These are phyloP conservation scores for Spergularia bocconei DNA, from an alignment of 148 eudicot genomes.

Conservation along the genomic window DNA sequence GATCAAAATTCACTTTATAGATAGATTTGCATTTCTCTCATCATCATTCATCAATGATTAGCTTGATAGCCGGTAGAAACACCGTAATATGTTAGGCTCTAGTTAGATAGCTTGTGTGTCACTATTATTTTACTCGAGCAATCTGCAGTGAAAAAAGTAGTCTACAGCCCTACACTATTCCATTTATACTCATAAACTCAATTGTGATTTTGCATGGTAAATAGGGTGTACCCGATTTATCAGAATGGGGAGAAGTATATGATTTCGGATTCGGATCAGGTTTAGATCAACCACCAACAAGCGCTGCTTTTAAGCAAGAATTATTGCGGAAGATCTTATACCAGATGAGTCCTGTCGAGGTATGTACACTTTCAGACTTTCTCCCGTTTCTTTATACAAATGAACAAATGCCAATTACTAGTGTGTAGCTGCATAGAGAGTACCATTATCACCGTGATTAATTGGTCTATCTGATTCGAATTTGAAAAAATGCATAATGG, in stretches of 20 bases:
- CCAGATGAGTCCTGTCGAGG: conserved; percentile 68
- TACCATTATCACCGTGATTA: too few species aligned
- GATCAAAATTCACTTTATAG: background rate
- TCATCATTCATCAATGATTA: conserved; percentile 24
- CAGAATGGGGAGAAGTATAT: conserved; percentile 46
- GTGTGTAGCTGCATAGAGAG: too few species aligned
- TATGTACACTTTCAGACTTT: too few species aligned
- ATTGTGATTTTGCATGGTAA: background rate
- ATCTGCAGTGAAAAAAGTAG: background rate
- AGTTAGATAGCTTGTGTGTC: too few species aligned
- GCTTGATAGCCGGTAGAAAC: background rate
- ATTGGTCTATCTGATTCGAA: too few species aligned
- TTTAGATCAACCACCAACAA: conserved; percentile 64
- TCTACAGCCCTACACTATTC: too few species aligned
- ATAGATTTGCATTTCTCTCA: background rate
- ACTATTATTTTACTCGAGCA: background rate
- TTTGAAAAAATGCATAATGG: background rate
- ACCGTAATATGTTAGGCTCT: background rate
- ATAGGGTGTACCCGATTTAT: conserved; percentile 72
- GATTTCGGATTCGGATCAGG: conserved; percentile 53
- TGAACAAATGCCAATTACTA: too few species aligned
- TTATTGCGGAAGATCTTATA: conserved; percentile 52
- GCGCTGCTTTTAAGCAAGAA: conserved; percentile 42
- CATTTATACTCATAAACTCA: too few species aligned
- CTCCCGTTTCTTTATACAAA: background rate